Evolutionary conservation across 2,329 filamentous ascomycete species (phyloP).

Genomic region (Curvularia lunata): DNA sequence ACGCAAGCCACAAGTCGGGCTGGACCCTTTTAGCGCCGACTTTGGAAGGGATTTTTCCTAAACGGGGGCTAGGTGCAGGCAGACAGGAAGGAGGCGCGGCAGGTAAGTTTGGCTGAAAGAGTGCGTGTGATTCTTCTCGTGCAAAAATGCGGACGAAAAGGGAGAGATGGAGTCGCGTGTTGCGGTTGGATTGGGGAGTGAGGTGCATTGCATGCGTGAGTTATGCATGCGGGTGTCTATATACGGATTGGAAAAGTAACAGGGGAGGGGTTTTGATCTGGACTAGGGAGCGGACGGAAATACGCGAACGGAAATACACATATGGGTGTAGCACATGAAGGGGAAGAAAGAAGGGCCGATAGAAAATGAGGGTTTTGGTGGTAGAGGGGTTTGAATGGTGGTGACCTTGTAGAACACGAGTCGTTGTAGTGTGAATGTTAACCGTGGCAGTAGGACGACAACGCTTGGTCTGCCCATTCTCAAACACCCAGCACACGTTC

Average conservation of each 20-base stretch:
- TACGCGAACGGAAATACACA: neutral
- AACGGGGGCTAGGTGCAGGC: neutral
- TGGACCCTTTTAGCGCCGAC: conserved; percentile 27
- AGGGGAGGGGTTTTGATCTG: neutral
- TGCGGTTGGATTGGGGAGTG: neutral
- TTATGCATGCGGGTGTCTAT: neutral
- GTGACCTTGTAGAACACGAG: neutral
- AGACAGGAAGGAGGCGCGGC: neutral
- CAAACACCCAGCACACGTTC: neutral
- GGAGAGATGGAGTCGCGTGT: neutral
- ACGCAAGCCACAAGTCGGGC: conserved; percentile 41
- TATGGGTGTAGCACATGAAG: neutral
- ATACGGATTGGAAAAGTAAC: neutral
- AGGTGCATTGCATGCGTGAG: neutral
- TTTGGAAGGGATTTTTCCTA: neutral
- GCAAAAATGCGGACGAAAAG: neutral
- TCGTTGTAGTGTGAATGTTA: neutral
- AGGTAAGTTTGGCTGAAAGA: neutral
- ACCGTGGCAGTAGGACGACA: neutral
- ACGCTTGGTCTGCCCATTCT: neutral
- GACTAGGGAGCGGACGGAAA: neutral
- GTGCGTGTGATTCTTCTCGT: neutral
- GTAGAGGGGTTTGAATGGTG: neutral
- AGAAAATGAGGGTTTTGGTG: neutral
- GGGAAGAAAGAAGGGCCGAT: neutral